Base-by-base conservation (phyloP, 139 green algal species). In the Spirogloea muscicola region DNA sequence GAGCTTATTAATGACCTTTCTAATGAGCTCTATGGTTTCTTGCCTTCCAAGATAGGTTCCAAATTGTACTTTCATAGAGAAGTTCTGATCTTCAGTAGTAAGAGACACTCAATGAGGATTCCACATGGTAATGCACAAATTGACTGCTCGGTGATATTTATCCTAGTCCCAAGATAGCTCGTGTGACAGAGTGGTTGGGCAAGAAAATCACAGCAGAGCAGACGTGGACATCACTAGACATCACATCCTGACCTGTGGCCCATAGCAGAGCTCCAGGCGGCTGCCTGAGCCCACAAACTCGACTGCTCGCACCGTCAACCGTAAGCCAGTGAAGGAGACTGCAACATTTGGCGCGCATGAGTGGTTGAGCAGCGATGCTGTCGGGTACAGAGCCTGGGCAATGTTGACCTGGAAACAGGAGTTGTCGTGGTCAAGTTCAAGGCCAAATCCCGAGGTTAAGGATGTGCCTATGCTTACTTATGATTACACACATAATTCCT, bases 331-430 rank as follows among this genome's bases (percentile, higher is more conserved):
- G 39, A 72, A 72, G 31, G 38, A 61, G 4, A 9, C 33, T 27
- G 49, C 48, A 4, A 33, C 37, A 36, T 25, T 72, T 7, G 63
- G 63, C 34, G 25, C 39, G 39, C 63, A 72, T 6, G 63, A 62
- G 33, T 72, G 63, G 63, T 72, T 72, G 3, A 72, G 49, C 37
- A 72, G 38, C 27, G 39, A 62, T 38, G 63, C 63, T 25, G 63
- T 58, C 63, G 31, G 6, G 33, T 72, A 72, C 7, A 72, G 29
- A 25, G 27, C 63, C 37, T 40, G 48, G 3, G 25, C 63, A 16
- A 72, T 6, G 9, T 5, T 4, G 4, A 61, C 27, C 39, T 72
- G 63, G 18, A 68, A 13, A 51, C 43, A 10, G 10, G 13, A 25
- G 43, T 13, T 13, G 43, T 10, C 10, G 13, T 13, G 43, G 10